A percentile compares a stretch with the other conserved stretches of the same genome.
Conservation (phyloP, 2,329 filamentous ascomycete genomes). For the Fusarium equiseti region DNA sequence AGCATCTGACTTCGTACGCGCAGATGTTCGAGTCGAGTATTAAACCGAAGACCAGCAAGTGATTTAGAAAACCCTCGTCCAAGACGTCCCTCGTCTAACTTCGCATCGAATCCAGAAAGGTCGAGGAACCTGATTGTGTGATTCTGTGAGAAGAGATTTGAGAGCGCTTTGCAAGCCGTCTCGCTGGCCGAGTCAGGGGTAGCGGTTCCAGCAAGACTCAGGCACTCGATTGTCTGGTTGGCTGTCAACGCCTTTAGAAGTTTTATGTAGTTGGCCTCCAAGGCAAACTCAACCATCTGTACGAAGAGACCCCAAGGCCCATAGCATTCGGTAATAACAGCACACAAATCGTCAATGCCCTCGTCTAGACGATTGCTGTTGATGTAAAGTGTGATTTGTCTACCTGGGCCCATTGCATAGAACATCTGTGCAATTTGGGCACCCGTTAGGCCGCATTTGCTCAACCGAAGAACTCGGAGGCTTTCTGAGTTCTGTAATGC, state of each 20-base stretch:
- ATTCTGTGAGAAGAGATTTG: slow-evolving; percentile 65
- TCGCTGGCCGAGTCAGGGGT: slow-evolving; percentile 60
- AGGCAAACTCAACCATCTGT: slow-evolving; percentile 69
- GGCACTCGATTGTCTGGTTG: slow-evolving; percentile 63
- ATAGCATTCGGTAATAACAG: slow-evolving; percentile 60
- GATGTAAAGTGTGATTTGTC: slow-evolving; percentile 62
- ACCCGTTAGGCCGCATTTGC: slow-evolving; percentile 65
- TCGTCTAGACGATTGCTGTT: slow-evolving; percentile 66
- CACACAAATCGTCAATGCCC: slow-evolving; percentile 63
- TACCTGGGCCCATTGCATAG: slow-evolving; percentile 61
- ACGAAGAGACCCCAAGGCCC: slow-evolving; percentile 64
- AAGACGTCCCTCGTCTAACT: slow-evolving; percentile 68
- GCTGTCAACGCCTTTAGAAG: slow-evolving; percentile 63
- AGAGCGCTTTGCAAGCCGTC: slow-evolving; percentile 62
- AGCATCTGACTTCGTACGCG: slow-evolving; percentile 68
- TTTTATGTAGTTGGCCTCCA: slow-evolving; percentile 64
- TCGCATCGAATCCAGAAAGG: slow-evolving; percentile 68
- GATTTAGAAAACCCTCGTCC: slow-evolving; percentile 65
- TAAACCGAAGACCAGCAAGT: slow-evolving; percentile 60
- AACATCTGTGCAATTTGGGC: slow-evolving; percentile 64
- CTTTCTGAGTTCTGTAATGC: slow-evolving; percentile 54
- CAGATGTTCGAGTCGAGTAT: slow-evolving; percentile 61
- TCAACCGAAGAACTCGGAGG: slow-evolving; percentile 61
- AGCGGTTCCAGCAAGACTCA: slow-evolving; percentile 67
- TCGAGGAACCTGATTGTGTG: slow-evolving; percentile 65